Base-by-base conservation (phyloP, 192 early-diverging fungal genomes). In the Podila epicladia region DNA sequence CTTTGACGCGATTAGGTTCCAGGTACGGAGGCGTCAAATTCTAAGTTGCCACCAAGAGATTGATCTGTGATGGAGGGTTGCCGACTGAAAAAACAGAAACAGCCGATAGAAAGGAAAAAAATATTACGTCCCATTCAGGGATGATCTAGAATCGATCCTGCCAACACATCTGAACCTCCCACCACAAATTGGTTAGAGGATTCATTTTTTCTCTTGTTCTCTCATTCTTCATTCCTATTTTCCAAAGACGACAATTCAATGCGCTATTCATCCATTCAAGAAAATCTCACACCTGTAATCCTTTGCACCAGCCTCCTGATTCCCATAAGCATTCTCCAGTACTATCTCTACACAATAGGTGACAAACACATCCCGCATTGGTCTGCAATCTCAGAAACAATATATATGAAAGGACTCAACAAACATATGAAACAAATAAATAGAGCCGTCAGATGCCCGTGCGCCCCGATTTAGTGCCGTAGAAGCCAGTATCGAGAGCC, bases 271-370 rank as follows among this genome's bases (percentile, higher is more conserved):
- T 55, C 26, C 53, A 55, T 55, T 22, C 53, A n/a, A 26, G 20
- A n/a, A 1, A 55, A 9, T 55, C 53, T 2, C 22, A 55, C 20
- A 12, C n/a, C 53, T 55, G 53, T 55, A 11, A 24, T 55, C 53
- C 20, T 55, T 9, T n/a, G 53, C 24, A 22, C 53, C 24, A 24
- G 53, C 53, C 20, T 53, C 4, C 19, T n/a, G 65, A 22, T 26
- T 2, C 26, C 35, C 24, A 57, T 72, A 35, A 62, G 70, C 4
- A 41, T 64, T 28, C 19, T 72, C 20, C 70, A 72, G 20, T 55
- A 63, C 38, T 72, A 58, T 32, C 62, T 72, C 35, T 72, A 63
- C 59, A 64, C 62, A n/a, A 35, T 28, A 6, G 53, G 49, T 72
- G 33, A 32, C 29, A 49, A 13, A 24, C 51, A 26, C 51, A 4